Evolutionary conservation across 1,284 basidiomycete species (phyloP).

Genomic region (Austroboletus rostrupii): DNA sequence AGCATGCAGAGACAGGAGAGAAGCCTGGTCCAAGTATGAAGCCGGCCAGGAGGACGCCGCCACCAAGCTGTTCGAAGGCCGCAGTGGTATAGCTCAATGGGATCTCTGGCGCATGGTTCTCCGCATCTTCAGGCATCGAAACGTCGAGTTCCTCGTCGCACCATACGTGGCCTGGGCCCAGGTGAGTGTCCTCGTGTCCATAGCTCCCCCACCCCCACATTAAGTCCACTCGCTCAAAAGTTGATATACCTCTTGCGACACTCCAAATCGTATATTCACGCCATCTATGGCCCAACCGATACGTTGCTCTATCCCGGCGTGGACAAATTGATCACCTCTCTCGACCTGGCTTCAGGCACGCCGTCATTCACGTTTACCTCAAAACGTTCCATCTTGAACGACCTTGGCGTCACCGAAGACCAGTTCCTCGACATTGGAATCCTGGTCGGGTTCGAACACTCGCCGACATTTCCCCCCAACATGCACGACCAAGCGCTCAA

Average conservation of each 20-base stretch:
- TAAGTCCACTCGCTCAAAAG: conserved; percentile 38
- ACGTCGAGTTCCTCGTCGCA: conserved; percentile 94
- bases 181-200: conserved; percentile 43
- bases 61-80: conserved; percentile 73
- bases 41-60: conserved; percentile 84
- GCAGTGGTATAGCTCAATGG: conserved; percentile 65
- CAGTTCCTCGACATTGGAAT: conserved; percentile 95
- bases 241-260: conserved; percentile 94
- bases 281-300: conserved; percentile 90
- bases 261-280: conserved; percentile 90
- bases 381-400: conserved; percentile 73
- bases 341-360: conserved; percentile 66
- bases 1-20: conserved; percentile 69
- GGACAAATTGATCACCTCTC: conserved; percentile 86
- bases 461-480: conserved; percentile 82
- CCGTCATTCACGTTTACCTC: conserved; percentile 84
- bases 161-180: conserved; percentile 94
- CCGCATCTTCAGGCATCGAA: conserved; percentile 90
- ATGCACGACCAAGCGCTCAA: conserved; percentile 78
- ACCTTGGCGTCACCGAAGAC: conserved; percentile 79
- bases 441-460: conserved; percentile 87
- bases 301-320: conserved; percentile 87
- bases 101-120: conserved; percentile 92
- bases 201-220: conserved; percentile 9
- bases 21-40: conserved; percentile 91